Base-by-base conservation (phyloP, 768 basidiomycete genomes). In the Cystofilobasidium capitatum region DNA sequence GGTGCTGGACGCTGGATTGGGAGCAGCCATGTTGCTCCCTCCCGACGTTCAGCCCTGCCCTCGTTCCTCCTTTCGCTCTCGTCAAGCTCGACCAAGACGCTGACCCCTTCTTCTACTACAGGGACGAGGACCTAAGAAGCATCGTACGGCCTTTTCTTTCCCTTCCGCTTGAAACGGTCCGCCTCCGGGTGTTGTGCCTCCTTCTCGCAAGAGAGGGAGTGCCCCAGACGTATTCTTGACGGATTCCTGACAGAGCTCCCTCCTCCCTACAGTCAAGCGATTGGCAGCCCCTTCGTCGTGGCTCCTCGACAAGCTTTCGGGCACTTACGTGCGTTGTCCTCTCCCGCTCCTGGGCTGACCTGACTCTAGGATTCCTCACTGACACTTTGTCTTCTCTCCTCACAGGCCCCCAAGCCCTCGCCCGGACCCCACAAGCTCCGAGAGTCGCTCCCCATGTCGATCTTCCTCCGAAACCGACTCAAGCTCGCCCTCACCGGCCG, bases 401-500 rank as follows among this genome's bases (percentile, higher is more conserved):
- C 58, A 14, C 65, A 76, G 91, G 92, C 92, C 77, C 91, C 92
- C 72, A 88, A 91, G 74, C 93, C 94, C 67, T 96, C 93, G 65
- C 88, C 96, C 73, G 94, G 96, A 82, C 96, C 96, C 75, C 96
- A 99, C 82, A 98, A 92, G 82, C 90, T 96, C 77, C 88, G 94
- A 75, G 96, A 98, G 83, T 97, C 85, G 71, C 90, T 99, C 66
- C 96, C 96, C 66, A 86, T 99, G 74, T 88, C 87, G 67, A 88
- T 99, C 78, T 93, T 99, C 83, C 88, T 98, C 77, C 89, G 94
- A 76, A 97, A 98, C 83, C 85, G 96, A 78, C 86, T 99, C 81
- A 98, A 99, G 83, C 98, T 98, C 80, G 96, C 96, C 71, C 81
- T 99, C 77, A 98, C 86, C 75, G 93, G 89, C 70, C 88, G 89